A percentile compares a stretch with the other conserved stretches of the same genome.
phyloP scores from a whole-genome alignment of 257 asterid species.

The Vinca minor region DNA sequence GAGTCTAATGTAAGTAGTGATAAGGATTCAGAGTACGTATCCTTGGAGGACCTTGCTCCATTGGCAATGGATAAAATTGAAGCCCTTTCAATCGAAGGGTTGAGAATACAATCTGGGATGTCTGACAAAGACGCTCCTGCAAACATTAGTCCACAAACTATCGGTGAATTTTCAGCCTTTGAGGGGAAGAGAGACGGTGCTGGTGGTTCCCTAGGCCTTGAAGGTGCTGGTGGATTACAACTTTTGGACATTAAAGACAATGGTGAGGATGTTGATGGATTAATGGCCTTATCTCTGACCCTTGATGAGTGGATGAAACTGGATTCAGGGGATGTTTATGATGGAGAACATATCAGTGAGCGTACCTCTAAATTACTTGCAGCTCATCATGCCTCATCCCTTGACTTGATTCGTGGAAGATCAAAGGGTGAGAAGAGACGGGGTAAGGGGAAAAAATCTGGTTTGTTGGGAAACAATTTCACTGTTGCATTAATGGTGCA shows the following conservation, averaged over 20 bases:
- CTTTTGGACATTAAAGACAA: constrained; percentile 66
- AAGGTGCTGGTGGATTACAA: constrained; percentile 80
- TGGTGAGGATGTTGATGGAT: constrained; percentile 69
- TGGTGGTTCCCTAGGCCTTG: constrained; percentile 65
- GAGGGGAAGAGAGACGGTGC: constrained; percentile 49
- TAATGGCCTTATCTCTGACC: constrained; percentile 81
- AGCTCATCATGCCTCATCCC: constrained; percentile 77
- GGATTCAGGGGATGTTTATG: constrained; percentile 83
- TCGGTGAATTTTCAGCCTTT: constrained; percentile 62
- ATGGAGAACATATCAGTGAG: constrained; percentile 57
- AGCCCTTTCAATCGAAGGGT: constrained; percentile 56
- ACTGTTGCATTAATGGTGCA: constrained; percentile 95
- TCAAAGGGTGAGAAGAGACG: constrained; percentile 72
- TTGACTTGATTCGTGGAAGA: constrained; percentile 56
- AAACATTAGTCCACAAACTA: constrained; percentile 55
- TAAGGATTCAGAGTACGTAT: constrained; percentile 52
- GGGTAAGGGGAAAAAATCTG: constrained; percentile 56
- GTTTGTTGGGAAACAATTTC: constrained; percentile 82
- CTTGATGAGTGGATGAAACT: constrained; percentile 97
- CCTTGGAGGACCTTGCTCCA: constrained; percentile 89
- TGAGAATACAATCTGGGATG: constrained; percentile 92
- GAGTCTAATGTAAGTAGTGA: constrained; percentile 28
- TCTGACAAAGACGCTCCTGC: constrained; percentile 60
- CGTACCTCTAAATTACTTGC: constrained; percentile 71
- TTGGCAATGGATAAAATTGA: constrained; percentile 88